Percentiles rank a stretch among this genome's conserved stretches.
Evolutionary conservation across 2,329 filamentous ascomycete species (phyloP).

Genomic region (Cladophialophora psammophila): DNA sequence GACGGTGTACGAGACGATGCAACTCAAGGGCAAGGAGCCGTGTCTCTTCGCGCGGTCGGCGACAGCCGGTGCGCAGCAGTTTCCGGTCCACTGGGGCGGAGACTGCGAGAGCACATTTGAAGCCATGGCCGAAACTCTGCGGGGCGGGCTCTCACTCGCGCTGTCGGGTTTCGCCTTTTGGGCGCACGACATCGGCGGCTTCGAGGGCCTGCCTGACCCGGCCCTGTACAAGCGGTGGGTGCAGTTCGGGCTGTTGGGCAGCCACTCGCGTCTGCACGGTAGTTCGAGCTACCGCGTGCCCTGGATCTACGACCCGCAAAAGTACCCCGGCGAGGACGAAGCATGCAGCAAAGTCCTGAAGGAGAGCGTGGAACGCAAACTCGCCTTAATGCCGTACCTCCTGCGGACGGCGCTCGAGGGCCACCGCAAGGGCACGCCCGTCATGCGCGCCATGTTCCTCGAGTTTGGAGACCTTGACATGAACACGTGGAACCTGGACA

Average conservation of each 20-base stretch:
- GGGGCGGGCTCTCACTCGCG: slow-evolving; percentile 69
- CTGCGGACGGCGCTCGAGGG: slow-evolving; percentile 61
- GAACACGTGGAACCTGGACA: slow-evolving; percentile 72
- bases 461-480: slow-evolving; percentile 72
- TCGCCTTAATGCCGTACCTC: slow-evolving; percentile 66
- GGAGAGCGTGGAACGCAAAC: slow-evolving; percentile 62
- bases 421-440: slow-evolving; percentile 63
- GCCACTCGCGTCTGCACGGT: slow-evolving; percentile 74
- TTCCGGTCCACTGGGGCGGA: slow-evolving; percentile 75
- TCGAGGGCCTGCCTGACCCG: slow-evolving; percentile 71
- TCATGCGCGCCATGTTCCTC: slow-evolving; percentile 71
- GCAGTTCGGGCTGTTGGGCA: slow-evolving; percentile 74
- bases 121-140: slow-evolving; percentile 74
- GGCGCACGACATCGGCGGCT: slow-evolving; percentile 75
- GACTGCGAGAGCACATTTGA: slow-evolving; percentile 78
- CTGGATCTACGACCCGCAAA: slow-evolving; percentile 68
- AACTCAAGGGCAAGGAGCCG: slow-evolving; percentile 53
- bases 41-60: slow-evolving; percentile 74
- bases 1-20: slow-evolving; percentile 68
- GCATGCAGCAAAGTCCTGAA: slow-evolving; percentile 67
- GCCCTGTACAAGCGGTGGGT: slow-evolving; percentile 81
- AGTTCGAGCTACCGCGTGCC: slow-evolving; percentile 76
- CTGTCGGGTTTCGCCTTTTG: slow-evolving; percentile 72
- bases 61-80: slow-evolving; percentile 72
- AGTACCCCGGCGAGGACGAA: slow-evolving; percentile 44